Percentiles rank a stretch among this genome's conserved stretches.
phyloP scores from a whole-genome alignment of 192 early-diverging fungal species.

The Podila clonocystis region DNA sequence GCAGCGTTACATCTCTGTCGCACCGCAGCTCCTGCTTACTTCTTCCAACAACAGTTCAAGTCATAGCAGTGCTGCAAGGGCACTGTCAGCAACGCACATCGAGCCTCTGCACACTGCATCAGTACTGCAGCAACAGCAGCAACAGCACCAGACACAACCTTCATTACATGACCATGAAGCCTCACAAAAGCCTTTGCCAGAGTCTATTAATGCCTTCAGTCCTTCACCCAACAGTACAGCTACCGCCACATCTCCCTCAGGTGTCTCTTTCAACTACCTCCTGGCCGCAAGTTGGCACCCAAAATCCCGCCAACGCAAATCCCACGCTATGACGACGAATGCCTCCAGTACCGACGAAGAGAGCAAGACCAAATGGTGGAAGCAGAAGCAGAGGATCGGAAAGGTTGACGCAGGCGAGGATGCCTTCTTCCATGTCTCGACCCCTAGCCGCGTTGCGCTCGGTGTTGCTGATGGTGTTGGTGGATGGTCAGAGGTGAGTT shows the following conservation, averaged over 20 bases:
- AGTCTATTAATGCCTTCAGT: background rate
- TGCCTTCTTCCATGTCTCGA: constrained; percentile 66
- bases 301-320: constrained; percentile 23
- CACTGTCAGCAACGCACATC: background rate
- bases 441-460: constrained; percentile 60
- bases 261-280: constrained; percentile 42
- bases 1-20: constrained; percentile 33
- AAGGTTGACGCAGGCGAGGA: constrained; percentile 72
- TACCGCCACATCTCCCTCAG: background rate
- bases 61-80: background rate
- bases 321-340: background rate
- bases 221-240: background rate
- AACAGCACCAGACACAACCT: constrained; percentile 1
- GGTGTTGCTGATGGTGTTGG: constrained; percentile 72
- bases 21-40: constrained; percentile 30
- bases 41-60: background rate
- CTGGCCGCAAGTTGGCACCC: constrained; percentile 49
- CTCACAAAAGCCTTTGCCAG: background rate
- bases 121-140: background rate
- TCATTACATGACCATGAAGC: background rate
- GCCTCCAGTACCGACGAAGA: constrained; percentile 10
- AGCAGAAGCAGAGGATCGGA: constrained; percentile 54
- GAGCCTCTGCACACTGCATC: background rate
- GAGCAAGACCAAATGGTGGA: constrained; percentile 44
- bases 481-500: constrained; percentile 65